Evolutionary conservation across 108 stramenopile species (phyloP).

Genomic region (Stephanodiscus minutulus): DNA sequence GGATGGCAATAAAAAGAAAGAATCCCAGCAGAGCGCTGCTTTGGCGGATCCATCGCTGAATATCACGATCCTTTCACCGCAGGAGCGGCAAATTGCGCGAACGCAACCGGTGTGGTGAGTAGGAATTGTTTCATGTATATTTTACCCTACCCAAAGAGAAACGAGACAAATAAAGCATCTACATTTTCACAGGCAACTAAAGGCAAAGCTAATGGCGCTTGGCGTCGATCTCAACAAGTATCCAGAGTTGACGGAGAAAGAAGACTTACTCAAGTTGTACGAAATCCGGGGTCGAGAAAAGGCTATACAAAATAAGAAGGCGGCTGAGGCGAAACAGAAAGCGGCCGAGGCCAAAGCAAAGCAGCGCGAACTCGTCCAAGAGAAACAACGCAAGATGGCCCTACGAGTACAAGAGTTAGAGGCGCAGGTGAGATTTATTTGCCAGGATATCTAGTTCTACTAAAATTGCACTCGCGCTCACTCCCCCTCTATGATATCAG

Average conservation of each 20-base stretch:
- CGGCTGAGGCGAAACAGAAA: slow-evolving; percentile 66
- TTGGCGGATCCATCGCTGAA: slow-evolving; percentile 14
- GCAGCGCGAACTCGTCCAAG: slow-evolving; percentile 52
- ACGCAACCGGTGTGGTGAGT: slow-evolving; percentile 41
- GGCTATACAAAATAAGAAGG: slow-evolving; percentile 63
- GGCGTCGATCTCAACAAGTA: slow-evolving; percentile 85
- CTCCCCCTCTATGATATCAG: not conserved
- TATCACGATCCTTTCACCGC: slow-evolving; percentile 63
- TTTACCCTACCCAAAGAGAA: too few species aligned
- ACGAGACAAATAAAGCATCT: slow-evolving; percentile 4
- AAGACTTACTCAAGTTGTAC: slow-evolving; percentile 81
- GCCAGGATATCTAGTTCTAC: not conserved
- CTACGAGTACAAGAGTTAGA: slow-evolving; percentile 74
- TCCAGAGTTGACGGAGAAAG: slow-evolving; percentile 79
- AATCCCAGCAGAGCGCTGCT: slow-evolving; percentile 12
- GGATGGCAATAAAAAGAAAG: slow-evolving; percentile 57
- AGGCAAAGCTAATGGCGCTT: slow-evolving; percentile 63
- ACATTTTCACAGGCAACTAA: too few species aligned
- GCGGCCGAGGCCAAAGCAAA: slow-evolving; percentile 59
- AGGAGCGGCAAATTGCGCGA: slow-evolving; percentile 60
- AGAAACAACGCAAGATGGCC: slow-evolving; percentile 69
- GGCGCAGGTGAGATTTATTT: slow-evolving; percentile 37
- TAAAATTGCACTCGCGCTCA: not conserved
- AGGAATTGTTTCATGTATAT: too few species aligned
- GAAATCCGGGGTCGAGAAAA: slow-evolving; percentile 78